Evolutionary conservation across 441 rosid species (phyloP).

Genomic region (Manihot esculenta): DNA sequence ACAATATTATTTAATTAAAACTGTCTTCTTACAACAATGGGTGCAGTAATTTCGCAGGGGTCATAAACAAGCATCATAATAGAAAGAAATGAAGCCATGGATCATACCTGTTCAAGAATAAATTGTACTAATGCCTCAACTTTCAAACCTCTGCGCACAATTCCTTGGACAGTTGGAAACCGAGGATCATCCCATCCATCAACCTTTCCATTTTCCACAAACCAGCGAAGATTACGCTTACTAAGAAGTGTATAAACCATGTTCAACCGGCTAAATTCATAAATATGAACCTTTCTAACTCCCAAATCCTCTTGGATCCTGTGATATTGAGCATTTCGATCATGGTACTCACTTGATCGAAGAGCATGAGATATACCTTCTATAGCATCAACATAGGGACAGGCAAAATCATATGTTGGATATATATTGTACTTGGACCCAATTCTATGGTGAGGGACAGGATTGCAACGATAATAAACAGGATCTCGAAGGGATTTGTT

Average conservation of each 20-base stretch:
- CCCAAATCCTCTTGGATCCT: slow-evolving; percentile 82
- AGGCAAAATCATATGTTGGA: slow-evolving; percentile 97
- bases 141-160: slow-evolving; percentile 86
- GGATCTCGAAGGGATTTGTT: slow-evolving; percentile 95
- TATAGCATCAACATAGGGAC: slow-evolving; percentile 82
- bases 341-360: slow-evolving; percentile 81
- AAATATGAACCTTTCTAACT: slow-evolving; percentile 58
- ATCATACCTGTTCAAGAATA: slow-evolving; percentile 82
- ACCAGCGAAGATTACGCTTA: slow-evolving; percentile 93
- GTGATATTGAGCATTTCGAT: slow-evolving; percentile 80
- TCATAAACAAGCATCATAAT: neutral
- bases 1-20: neutral
- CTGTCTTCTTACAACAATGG: neutral
- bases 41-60: neutral
- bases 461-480: slow-evolving; percentile 90
- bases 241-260: slow-evolving; percentile 80
- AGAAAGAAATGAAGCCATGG: neutral
- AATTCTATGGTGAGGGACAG: slow-evolving; percentile 81
- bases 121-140: slow-evolving; percentile 85
- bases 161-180: slow-evolving; percentile 97
- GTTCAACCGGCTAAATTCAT: slow-evolving; percentile 82
- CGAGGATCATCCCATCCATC: slow-evolving; percentile 99
- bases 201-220: slow-evolving; percentile 80
- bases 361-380: slow-evolving; percentile 88
- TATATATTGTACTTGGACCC: slow-evolving; percentile 82